phyloP scores from a whole-genome alignment of 257 asterid species.

The Fraxinus cuspidata region DNA sequence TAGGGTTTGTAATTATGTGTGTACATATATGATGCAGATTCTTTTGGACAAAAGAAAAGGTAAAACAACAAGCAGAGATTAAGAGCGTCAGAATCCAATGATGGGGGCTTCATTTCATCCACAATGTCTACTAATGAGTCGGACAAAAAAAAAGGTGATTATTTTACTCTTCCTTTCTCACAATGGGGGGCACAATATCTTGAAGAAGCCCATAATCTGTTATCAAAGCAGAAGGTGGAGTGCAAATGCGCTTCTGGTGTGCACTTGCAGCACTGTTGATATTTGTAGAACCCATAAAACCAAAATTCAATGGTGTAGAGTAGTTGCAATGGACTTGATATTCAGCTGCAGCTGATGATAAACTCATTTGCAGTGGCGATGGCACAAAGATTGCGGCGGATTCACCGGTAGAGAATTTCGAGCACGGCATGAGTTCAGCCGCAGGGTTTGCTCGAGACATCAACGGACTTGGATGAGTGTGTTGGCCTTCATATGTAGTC shows the following conservation, averaged over 20 bases:
- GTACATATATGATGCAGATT: neutral
- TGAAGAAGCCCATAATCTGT: conserved; percentile 55
- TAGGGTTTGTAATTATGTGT: conserved; percentile 35
- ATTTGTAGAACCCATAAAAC: conserved; percentile 9
- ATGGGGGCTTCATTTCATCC: conserved; percentile 17
- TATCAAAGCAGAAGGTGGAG: conserved; percentile 25
- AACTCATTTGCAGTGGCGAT: conserved; percentile 11
- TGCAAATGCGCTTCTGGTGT: conserved; percentile 29
- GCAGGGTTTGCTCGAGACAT: conserved; percentile 32
- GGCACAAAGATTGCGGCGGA: neutral
- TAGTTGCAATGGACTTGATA: conserved; percentile 19
- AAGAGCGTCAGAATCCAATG: neutral
- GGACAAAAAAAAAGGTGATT: neutral
- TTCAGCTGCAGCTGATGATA: conserved; percentile 16
- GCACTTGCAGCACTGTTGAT: neutral
- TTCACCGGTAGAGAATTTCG: neutral
- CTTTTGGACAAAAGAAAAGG: conserved; percentile 6
- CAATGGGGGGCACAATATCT: conserved; percentile 48
- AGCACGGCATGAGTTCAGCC: conserved; percentile 1
- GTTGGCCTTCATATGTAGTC: conserved; percentile 87
- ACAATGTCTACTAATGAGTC: conserved; percentile 13
- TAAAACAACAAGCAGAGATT: conserved; percentile 11
- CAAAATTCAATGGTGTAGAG: conserved; percentile 22
- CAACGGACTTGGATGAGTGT: conserved; percentile 64
- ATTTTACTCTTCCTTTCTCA: conserved; percentile 37